Evolutionary conservation across 2,329 filamentous ascomycete species (phyloP).

Genomic region (Paramyrothecium roridum): DNA sequence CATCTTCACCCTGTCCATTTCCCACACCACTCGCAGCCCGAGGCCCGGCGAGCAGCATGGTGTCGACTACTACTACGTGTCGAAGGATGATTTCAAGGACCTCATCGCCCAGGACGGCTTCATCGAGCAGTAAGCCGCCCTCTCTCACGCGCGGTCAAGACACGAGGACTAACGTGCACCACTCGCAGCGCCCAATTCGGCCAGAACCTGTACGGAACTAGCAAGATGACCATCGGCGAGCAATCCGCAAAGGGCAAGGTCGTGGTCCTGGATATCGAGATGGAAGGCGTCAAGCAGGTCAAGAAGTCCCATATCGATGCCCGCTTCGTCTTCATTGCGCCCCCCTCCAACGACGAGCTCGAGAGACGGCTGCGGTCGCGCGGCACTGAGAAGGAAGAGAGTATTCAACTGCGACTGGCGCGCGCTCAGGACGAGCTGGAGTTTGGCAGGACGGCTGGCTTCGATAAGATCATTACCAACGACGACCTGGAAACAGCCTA

Average conservation of each 20-base stretch:
- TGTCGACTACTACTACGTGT: constrained; percentile 77
- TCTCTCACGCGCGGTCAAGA: neutral
- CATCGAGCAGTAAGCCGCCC: constrained; percentile 58
- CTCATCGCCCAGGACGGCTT: constrained; percentile 69
- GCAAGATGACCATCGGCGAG: constrained; percentile 72
- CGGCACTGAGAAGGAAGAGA: constrained; percentile 74
- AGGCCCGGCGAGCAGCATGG: constrained; percentile 74
- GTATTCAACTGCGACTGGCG: constrained; percentile 63
- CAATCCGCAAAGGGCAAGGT: constrained; percentile 68
- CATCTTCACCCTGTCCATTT: constrained; percentile 54
- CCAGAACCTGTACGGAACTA: constrained; percentile 84
- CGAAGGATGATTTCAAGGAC: constrained; percentile 61
- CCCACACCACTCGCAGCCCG: constrained; percentile 77
- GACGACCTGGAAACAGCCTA: constrained; percentile 48
- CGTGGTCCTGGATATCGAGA: constrained; percentile 91
- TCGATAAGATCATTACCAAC: constrained; percentile 34
- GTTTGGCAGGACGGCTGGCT: constrained; percentile 62
- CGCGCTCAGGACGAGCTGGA: constrained; percentile 75
- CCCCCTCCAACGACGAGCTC: constrained; percentile 71
- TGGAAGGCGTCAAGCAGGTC: constrained; percentile 96
- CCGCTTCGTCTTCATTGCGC: constrained; percentile 81
- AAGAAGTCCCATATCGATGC: constrained; percentile 72
- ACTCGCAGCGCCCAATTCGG: constrained; percentile 67
- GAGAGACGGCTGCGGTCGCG: constrained; percentile 73
- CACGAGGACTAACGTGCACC: neutral